Evolutionary conservation across 352 stramenopile species (phyloP).

Genomic region (Pythium monospermum): DNA sequence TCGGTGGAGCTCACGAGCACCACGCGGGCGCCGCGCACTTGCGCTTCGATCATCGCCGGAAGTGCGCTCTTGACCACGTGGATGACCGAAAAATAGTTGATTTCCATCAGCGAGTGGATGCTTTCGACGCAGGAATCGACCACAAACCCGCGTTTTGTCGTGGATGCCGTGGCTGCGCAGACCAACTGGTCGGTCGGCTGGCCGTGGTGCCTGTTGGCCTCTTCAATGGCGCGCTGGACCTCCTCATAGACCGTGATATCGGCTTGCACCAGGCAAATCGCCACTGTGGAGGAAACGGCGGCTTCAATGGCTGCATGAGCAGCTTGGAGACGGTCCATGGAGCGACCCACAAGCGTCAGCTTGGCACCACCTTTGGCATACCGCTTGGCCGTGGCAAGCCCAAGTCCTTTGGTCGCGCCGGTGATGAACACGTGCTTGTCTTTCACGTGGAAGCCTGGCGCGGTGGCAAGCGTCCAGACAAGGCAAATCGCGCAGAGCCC

Average conservation of each 20-base stretch:
- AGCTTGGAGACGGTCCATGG: slow-evolving; percentile 29
- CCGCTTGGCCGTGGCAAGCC: slow-evolving; percentile 52
- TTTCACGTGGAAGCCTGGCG: slow-evolving; percentile 39
- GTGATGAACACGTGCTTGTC: slow-evolving; percentile 57
- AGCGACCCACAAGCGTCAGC: slow-evolving; percentile 37
- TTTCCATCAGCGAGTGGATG: slow-evolving; percentile 77
- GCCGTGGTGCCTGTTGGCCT: slow-evolving; percentile 61
- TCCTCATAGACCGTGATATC: slow-evolving; percentile 64
- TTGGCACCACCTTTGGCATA: slow-evolving; percentile 45
- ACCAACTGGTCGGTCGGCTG: slow-evolving; percentile 67
- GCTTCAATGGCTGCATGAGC: slow-evolving; percentile 59
- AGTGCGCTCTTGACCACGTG: slow-evolving; percentile 78
- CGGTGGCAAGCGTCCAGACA: too few species aligned
- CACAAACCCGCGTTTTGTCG: slow-evolving; percentile 74
- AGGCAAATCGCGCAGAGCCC: too few species aligned
- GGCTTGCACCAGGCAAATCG: too few species aligned
- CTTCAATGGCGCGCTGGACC: slow-evolving; percentile 56
- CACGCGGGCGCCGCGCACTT: too few species aligned
- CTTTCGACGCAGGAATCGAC: slow-evolving; percentile 65
- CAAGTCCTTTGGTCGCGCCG: slow-evolving; percentile 30
- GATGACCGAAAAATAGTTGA: slow-evolving; percentile 86
- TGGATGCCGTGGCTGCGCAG: slow-evolving; percentile 54
- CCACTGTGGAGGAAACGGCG: too few species aligned
- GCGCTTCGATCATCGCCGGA: slow-evolving; percentile 60
- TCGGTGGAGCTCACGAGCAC: too few species aligned